phyloP scores from a whole-genome alignment of 1,284 basidiomycete genomes.

The Puccinia polysora region DNA sequence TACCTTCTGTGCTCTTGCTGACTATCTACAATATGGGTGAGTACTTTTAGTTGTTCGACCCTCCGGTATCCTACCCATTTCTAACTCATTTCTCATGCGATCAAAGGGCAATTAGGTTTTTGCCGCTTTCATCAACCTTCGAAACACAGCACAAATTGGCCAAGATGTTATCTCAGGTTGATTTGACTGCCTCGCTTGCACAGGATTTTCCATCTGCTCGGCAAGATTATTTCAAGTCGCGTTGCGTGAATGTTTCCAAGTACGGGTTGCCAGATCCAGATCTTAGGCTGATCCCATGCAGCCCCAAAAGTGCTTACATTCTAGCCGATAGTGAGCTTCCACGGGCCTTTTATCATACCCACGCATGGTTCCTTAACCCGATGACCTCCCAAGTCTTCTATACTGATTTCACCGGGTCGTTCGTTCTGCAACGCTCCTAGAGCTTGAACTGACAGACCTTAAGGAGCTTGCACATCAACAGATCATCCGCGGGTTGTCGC shows the following conservation, averaged over 20 bases:
- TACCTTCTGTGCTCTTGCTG: not conserved
- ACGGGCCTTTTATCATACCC: not conserved
- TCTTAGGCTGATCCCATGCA: not conserved
- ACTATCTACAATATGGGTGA: slow-evolving; percentile 13
- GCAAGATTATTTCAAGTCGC: not conserved
- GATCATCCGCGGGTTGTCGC: no score
- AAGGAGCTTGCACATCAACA: no score
- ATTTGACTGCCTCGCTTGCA: not conserved
- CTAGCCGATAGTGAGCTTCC: not conserved
- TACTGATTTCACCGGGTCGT: no score
- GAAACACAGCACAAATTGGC: not conserved
- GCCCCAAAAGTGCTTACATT: not conserved
- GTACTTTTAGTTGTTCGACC: not conserved
- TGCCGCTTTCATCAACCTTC: slow-evolving; percentile 3
- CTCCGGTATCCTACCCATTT: no score
- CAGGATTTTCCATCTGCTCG: not conserved
- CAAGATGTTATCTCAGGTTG: not conserved
- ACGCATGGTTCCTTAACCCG: no score
- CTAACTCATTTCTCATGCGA: not conserved
- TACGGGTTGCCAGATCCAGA: not conserved
- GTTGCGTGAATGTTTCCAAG: not conserved
- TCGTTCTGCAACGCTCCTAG: no score
- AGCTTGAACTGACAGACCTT: no score
- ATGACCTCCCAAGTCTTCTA: no score
- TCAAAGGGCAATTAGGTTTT: not conserved